Evolutionary conservation across 805 yeast genomes (phyloP).

Genomic region (Teunomyces stri): DNA sequence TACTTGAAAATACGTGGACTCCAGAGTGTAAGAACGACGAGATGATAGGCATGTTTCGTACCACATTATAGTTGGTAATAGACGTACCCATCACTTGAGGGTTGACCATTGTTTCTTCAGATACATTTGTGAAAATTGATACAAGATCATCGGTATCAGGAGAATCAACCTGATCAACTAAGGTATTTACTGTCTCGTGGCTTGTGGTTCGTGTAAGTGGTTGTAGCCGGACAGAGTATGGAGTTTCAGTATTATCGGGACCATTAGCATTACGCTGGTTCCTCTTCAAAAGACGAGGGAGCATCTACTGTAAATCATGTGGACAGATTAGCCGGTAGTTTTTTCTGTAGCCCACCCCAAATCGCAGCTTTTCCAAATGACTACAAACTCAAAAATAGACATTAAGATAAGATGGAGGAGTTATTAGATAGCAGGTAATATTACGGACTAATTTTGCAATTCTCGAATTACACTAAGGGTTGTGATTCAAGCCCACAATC

Average conservation of each 20-base stretch:
- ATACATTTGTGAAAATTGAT: slow-evolving; percentile 7
- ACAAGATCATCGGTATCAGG: slow-evolving; percentile 4
- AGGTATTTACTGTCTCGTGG: background rate
- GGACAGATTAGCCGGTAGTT: background rate
- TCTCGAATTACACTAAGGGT: too few relatives aligned
- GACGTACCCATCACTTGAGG: slow-evolving; percentile 14
- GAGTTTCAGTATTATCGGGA: background rate
- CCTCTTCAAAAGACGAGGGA: background rate
- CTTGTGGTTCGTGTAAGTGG: background rate
- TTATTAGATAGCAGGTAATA: too few relatives aligned
- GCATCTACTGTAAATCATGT: background rate
- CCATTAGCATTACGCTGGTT: background rate
- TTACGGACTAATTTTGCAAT: too few relatives aligned
- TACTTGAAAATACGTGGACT: slow-evolving; percentile 14
- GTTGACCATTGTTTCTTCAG: slow-evolving; percentile 20
- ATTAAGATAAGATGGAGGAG: too few relatives aligned
- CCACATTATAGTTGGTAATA: slow-evolving; percentile 8
- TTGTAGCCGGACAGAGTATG: background rate
- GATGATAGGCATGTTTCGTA: slow-evolving; percentile 16
- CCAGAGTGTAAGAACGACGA: slow-evolving; percentile 20
- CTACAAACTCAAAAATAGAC: background rate
- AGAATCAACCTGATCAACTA: background rate
- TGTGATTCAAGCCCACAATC: too few relatives aligned
- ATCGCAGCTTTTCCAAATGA: background rate
- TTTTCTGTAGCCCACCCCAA: background rate